phyloP scores from a whole-genome alignment of 1,284 basidiomycete genomes.

The Xerocomus minutiporus region DNA sequence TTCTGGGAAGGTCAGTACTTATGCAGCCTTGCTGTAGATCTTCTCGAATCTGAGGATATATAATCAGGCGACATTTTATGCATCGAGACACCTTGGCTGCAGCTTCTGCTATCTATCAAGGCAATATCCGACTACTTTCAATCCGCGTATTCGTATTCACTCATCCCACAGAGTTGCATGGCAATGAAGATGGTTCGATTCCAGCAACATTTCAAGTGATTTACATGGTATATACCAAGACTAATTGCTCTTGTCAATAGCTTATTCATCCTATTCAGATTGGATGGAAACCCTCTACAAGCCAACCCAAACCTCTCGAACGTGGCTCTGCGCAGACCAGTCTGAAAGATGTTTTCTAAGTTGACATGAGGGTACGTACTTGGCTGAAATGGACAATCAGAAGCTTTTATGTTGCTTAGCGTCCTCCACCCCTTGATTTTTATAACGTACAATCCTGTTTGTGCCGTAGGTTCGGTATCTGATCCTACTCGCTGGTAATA shows the following conservation, averaged over 20 bases:
- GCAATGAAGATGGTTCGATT: constrained; percentile 75
- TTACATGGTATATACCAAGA: constrained; percentile 66
- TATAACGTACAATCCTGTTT: neutral
- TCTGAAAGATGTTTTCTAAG: constrained; percentile 75
- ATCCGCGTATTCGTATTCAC: constrained; percentile 5
- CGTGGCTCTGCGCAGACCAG: constrained; percentile 80
- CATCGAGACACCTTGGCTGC: constrained; percentile 87
- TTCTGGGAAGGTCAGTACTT: constrained; percentile 64
- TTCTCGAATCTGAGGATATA: neutral
- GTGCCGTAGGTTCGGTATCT: neutral
- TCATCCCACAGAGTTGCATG: constrained; percentile 67
- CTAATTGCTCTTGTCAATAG: neutral
- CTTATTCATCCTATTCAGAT: constrained; percentile 57
- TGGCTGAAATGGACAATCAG: neutral
- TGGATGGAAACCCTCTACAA: constrained; percentile 94
- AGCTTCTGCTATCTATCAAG: constrained; percentile 90
- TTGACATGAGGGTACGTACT: neutral
- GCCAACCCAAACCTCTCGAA: constrained; percentile 80
- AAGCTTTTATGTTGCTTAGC: neutral
- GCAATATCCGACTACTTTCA: constrained; percentile 35
- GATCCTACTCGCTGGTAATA: neutral
- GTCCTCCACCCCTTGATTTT: neutral
- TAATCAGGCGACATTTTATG: constrained; percentile 59
- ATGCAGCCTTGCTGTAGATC: neutral
- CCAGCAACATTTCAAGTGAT: constrained; percentile 97